Conservation (phyloP, 371 early-diverging fungal species). For the Coemansia sp. region DNA sequence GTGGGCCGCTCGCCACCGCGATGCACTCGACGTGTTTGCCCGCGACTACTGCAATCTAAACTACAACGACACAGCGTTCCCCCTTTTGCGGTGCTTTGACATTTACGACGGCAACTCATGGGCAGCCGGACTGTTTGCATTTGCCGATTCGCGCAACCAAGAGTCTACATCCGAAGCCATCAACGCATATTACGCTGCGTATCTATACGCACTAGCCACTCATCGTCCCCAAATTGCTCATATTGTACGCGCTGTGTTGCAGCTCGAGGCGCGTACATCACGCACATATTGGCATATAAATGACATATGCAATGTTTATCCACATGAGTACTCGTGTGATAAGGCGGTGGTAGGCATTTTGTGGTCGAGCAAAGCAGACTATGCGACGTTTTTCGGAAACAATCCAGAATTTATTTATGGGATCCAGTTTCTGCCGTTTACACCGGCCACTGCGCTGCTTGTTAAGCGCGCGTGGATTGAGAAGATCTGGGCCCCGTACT, state of each 20-base stretch:
- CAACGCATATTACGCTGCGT: constrained; percentile 71
- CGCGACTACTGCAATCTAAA: constrained; percentile 68
- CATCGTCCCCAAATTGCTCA: constrained; percentile 47
- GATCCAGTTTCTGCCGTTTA: constrained; percentile 76
- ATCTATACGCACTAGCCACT: constrained; percentile 62
- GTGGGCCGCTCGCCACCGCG: constrained; percentile 30
- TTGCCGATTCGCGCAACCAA: constrained; percentile 74
- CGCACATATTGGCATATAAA: constrained; percentile 62
- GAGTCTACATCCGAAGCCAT: constrained; percentile 76
- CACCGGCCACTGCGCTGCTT: constrained; percentile 57
- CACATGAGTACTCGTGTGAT: constrained; percentile 56
- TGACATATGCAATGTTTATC: constrained; percentile 28
- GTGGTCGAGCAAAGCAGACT: constrained; percentile 73
- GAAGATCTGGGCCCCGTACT: constrained; percentile 27
- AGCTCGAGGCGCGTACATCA: constrained; percentile 59
- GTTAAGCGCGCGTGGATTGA: constrained; percentile 43
- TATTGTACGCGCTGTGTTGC: constrained; percentile 26
- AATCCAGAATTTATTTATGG: constrained; percentile 73
- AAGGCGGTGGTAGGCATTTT: constrained; percentile 66
- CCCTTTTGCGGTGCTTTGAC: constrained; percentile 65
- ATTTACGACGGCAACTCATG: constrained; percentile 78
- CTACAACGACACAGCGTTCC: constrained; percentile 55
- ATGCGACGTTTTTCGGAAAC: constrained; percentile 65
- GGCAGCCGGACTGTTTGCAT: constrained; percentile 68
- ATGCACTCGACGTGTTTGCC: constrained; percentile 53